Conservation (phyloP, 345 rosid genomes). For the Microcos paniculata region DNA sequence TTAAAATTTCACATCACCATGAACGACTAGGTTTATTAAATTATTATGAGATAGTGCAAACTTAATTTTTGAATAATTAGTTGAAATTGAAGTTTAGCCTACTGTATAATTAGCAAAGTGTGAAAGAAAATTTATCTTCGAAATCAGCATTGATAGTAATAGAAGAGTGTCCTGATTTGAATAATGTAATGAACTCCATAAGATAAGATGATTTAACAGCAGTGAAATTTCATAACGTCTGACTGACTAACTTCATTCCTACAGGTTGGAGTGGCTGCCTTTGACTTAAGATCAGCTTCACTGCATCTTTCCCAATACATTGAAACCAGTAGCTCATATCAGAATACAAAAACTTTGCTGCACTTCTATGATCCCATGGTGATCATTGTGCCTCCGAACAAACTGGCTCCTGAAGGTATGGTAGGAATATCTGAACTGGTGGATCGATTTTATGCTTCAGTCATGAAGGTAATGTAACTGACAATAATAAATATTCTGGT, state of each 20-base stretch:
- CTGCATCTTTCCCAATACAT: constrained; percentile 94
- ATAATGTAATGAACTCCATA: not conserved
- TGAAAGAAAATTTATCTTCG: not conserved
- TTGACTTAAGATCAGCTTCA: constrained; percentile 86
- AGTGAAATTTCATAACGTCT: not conserved
- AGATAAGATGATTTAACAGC: not conserved
- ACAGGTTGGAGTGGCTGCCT: constrained; percentile 96
- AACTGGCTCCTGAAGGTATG: constrained; percentile 82
- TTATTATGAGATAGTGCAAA: not conserved
- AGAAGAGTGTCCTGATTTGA: not conserved
- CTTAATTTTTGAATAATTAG: not conserved
- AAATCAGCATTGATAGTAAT: not conserved
- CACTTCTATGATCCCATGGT: constrained; percentile 84
- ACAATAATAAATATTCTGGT: not conserved
- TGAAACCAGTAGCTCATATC: constrained; percentile 94
- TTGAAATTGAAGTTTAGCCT: not conserved
- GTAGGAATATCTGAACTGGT: constrained; percentile 88
- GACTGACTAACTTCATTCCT: constrained; percentile 6
- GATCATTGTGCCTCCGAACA: constrained; percentile 81
- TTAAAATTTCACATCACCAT: not conserved
- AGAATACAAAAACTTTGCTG: constrained; percentile 80
- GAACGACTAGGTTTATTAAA: not conserved
- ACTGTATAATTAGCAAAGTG: not conserved
- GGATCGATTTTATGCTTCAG: constrained; percentile 58
- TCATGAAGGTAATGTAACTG: constrained; percentile 60